A percentile compares a stretch with the other conserved stretches of the same genome.
These are phyloP conservation scores for Chalaropsis ovoidea DNA, from an alignment of 2,329 filamentous ascomycete species.

Conservation along the genomic window DNA sequence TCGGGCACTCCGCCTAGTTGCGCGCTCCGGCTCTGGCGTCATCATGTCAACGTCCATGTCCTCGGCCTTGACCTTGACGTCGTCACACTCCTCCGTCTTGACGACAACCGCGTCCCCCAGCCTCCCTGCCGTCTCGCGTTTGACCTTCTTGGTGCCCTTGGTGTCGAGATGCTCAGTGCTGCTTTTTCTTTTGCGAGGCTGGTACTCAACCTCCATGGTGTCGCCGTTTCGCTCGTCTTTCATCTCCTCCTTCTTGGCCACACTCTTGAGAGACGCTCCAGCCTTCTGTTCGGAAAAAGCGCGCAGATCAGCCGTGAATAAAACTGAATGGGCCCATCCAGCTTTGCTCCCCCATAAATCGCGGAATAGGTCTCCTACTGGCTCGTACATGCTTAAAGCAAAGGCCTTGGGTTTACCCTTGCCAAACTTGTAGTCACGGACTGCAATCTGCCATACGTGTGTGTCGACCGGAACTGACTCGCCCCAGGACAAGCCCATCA, in stretches of 20 bases:
- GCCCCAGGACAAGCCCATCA: conserved; percentile 94
- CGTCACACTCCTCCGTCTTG: conserved; percentile 19
- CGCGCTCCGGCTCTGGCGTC: conserved; percentile 21
- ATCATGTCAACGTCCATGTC: conserved; percentile 23
- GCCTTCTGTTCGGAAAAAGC: conserved; percentile 60
- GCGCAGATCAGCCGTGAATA: conserved; percentile 87
- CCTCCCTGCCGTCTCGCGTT: conserved; percentile 15
- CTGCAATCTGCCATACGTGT: conserved; percentile 97
- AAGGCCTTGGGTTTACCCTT: conserved; percentile 75
- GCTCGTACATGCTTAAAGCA: conserved; percentile 79
- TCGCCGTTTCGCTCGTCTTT: conserved; percentile 26
- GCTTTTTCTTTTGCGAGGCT: conserved; percentile 25
- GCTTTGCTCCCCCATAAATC: conserved; percentile 84
- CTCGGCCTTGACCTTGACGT: conserved; percentile 22
- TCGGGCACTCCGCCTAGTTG: conserved; percentile 21
- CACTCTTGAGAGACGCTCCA: conserved; percentile 18
- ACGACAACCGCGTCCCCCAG: background rate
- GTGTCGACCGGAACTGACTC: conserved; percentile 95
- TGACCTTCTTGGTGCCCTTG: conserved; percentile 14
- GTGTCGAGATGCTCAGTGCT: background rate
- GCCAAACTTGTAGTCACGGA: conserved; percentile 88
- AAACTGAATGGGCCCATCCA: conserved; percentile 93
- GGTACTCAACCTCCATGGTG: conserved; percentile 30
- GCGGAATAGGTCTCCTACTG: conserved; percentile 82
- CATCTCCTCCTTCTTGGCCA: conserved; percentile 28